Evolutionary conservation across 2,329 filamentous ascomycete genomes (phyloP), one percentile per base, ranked within the genome.

Genomic region (Trichoderma sp.): DNA sequence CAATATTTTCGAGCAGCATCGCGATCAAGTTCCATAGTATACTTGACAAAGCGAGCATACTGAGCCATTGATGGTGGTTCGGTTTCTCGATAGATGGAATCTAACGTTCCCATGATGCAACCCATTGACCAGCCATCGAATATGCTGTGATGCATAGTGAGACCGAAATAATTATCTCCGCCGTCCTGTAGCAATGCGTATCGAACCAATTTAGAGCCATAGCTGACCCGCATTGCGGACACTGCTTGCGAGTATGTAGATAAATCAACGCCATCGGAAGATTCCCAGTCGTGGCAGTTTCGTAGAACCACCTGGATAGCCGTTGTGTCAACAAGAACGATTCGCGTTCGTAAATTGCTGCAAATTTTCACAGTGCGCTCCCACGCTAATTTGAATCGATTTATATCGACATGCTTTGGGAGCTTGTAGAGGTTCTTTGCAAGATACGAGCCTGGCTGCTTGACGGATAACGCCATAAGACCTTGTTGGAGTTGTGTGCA

Each of bases 381-480:
- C 79, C 79, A 81, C 2, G 79, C 77, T 0, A 71, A 68, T 68
- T 58, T 64, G 3, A 71, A 71, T 15, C 61, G 61, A 17, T 12
- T 26, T 11, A 59, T 12, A 50, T 68, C 53, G 11, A 67, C 39
- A 4, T 67, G 20, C 1, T 11, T 53, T 0, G 74, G 53, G 2
- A 79, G 36, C 9, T 26, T 58, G 12, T 68, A 68, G 1, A 59
- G 4, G 17, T 39, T 28, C 17, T 58, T 67, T 4, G 50, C 36
- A 17, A 67, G 32, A 30, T 68, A 68, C 1, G 53, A 67, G 7
- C 62, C 62, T 12, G 64, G 70, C 17, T 71, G 53, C 20, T 68
- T 71, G 3, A 62, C 8, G 2, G 70, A 47, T 12, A 68, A 36
- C 7, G 70, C 26, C 63, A 71, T 68, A 12, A 71, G 53, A 4